Evolutionary conservation across 2,329 filamentous ascomycete species (phyloP), one percentile per base, ranked within the genome.

Genomic region (Penicillium glabrum): DNA sequence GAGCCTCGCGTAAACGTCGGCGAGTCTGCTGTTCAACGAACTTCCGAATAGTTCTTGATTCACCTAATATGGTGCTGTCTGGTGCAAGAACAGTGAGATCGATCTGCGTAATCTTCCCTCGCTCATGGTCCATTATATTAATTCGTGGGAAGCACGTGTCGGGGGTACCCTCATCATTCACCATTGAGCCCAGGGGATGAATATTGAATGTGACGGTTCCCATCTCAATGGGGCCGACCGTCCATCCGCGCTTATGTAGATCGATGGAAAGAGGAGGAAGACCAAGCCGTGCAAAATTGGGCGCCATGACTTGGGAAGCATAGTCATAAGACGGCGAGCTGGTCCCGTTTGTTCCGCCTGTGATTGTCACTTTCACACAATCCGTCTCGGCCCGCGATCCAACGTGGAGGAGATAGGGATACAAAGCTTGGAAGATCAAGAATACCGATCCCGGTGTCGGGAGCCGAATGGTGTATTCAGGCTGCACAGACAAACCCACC

Each of bases 281-380:
- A 5, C 83, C 82, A 33, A 86, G 74, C 29, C 67, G 71, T 2
- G 71, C 59, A 23, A 86, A 77, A 55, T 80, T 82, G 0, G 84
- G 84, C 2, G 82, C 64, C 6, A 87, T 74, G 3, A 86, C 83
- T 63, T 85, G 79, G 2, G 71, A 59, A 10, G 83, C 71, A 62
- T 86, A 86, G 48, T 87, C 84, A 64, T 77, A 79, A 3, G 81
- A 83, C 8, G 83, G 83, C 1, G 81, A 80, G 31, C 74, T 77
- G 1, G 79, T 79, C 2, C 83, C 80, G 61, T 86, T 86, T 0
- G 84, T 87, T 8, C 84, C 84, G 6, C 85, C 85, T 9, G 72
- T 79, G 35, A 87, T 77, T 2, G 67, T 75, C 9, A 86, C 61
- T 21, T 62, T 68, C 48, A 79, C 69, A 5, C 31, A 57, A 1